These are phyloP conservation scores for Penicillium psychrofluorescens DNA, from an alignment of 495 filamentous ascomycete species.

Conservation along the genomic window DNA sequence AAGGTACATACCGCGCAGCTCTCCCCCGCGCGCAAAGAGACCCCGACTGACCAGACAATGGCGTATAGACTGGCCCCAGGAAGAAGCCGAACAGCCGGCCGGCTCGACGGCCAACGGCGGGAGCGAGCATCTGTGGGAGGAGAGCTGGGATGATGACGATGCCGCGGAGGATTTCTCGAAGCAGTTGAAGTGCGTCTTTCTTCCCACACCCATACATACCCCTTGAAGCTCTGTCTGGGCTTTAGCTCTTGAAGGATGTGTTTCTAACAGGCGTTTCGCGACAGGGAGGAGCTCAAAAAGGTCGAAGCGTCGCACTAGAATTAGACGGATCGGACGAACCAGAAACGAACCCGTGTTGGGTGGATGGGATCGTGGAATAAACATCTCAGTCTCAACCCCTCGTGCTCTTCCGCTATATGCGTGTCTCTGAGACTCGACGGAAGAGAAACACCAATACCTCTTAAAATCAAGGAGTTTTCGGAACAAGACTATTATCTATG, in stretches of 20 bases:
- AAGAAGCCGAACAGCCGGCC: constrained; percentile 72
- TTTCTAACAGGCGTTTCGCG: constrained; percentile 8
- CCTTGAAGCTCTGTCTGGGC: no score
- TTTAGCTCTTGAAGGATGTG: no score
- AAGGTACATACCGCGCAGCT: constrained; percentile 51
- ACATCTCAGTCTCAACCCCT: no score
- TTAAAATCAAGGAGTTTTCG: no score
- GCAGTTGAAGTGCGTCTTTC: constrained; percentile 74
- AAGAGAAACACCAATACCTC: no score
- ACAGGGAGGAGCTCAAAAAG: constrained; percentile 93
- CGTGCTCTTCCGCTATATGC: no score
- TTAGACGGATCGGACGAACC: neutral
- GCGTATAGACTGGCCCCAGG: constrained; percentile 71
- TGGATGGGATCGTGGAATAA: no score
- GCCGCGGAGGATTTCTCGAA: constrained; percentile 92
- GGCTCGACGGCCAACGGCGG: constrained; percentile 35
- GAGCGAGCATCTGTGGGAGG: constrained; percentile 90
- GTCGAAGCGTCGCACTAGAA: constrained; percentile 53
- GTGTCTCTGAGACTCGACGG: no score
- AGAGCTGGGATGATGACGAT: constrained; percentile 99
- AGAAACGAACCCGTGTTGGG: no score
- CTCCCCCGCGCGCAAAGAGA: constrained; percentile 1
- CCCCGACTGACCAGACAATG: neutral
- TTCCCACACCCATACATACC: neutral
- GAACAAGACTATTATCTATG: no score